Evolutionary conservation across 257 asterid species (phyloP), one percentile per base, ranked within the genome.

Genomic region (Buddleja alternifolia): DNA sequence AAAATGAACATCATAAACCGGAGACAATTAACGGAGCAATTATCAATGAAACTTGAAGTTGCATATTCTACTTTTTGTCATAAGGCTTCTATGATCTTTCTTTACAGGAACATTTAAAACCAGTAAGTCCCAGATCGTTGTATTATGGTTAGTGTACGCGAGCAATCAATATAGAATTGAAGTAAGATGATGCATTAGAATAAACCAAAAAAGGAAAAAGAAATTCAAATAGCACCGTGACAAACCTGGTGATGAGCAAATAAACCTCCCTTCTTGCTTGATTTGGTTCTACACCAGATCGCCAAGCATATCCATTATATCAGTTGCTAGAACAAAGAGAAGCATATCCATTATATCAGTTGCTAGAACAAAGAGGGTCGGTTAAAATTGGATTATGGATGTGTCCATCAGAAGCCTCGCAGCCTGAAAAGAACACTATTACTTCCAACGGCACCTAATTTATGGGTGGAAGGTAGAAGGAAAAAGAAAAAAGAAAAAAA

Each of bases 231-330:
- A 70, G 54, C 79, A 50, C 42, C 24, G 55, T 36, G 20, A 44
- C 66, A 42, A 37, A 88, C 97, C 96, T 78, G 93, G 82, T 74
- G 86, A 86, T 53, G 80, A 52, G 82, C 65, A 74, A 67, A 82
- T 57, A 77, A 63, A 42, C n/a, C 70, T 58, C 72, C 86, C 89
- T 51, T 83, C 86, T 77, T 77, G 81, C 76, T 66, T 83, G 75
- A 92, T 81, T 69, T 95, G 93, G 55, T 73, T 77, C 96, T 95
- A 89, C 44, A 92, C 98, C 70, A 89, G 67, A 79, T 85, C 90
- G 70, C 98, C 98, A 37, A 92, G 89, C 93, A 81, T 73, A 75
- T 92, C 96, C 85, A 92, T 75, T 69, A 87, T 80, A 70, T 92
- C 98, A 58, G 92, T 87, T 63, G 95, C 90, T n/a, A n/a, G n/a